Evolutionary conservation across 1,139 yeast species (phyloP).

Genomic region (Wickerhamiella infanticola): DNA sequence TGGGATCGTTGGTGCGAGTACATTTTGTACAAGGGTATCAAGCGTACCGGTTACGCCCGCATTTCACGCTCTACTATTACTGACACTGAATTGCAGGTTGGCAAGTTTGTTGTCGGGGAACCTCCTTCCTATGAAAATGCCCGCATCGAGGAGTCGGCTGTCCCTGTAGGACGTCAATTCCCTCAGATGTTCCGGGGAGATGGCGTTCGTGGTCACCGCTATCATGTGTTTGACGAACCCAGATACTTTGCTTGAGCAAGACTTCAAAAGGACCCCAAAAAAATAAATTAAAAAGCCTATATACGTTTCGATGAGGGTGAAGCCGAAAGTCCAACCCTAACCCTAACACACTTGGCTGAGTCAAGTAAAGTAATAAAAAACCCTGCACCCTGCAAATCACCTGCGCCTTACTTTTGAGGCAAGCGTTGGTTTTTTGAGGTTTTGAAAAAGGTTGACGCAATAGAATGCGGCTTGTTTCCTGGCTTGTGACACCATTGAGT

Average conservation of each 20-base stretch:
- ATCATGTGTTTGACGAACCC: constrained; percentile 87
- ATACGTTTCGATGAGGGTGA: not conserved
- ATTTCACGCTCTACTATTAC: constrained; percentile 87
- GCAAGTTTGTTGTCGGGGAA: constrained; percentile 58
- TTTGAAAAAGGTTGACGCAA: no score
- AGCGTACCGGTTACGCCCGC: constrained; percentile 86
- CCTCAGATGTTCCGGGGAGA: constrained; percentile 79
- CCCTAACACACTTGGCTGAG: no score
- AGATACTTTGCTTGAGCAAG: constrained; percentile 43
- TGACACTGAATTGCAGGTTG: constrained; percentile 91
- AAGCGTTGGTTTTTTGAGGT: no score
- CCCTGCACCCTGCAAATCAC: no score
- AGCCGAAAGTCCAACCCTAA: not conserved
- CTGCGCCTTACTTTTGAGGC: no score
- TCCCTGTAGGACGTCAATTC: constrained; percentile 53
- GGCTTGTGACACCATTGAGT: not conserved
- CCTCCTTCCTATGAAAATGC: constrained; percentile 35
- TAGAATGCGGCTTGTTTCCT: not conserved
- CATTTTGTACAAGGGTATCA: constrained; percentile 71
- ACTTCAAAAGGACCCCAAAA: not conserved
- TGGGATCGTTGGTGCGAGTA: constrained; percentile 99
- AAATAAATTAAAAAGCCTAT: not conserved
- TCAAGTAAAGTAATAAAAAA: no score
- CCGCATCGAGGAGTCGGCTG: constrained; percentile 39
- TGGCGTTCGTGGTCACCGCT: constrained; percentile 85